Conservation (phyloP, 331 rosid genomes). For the Saraca asoca region DNA sequence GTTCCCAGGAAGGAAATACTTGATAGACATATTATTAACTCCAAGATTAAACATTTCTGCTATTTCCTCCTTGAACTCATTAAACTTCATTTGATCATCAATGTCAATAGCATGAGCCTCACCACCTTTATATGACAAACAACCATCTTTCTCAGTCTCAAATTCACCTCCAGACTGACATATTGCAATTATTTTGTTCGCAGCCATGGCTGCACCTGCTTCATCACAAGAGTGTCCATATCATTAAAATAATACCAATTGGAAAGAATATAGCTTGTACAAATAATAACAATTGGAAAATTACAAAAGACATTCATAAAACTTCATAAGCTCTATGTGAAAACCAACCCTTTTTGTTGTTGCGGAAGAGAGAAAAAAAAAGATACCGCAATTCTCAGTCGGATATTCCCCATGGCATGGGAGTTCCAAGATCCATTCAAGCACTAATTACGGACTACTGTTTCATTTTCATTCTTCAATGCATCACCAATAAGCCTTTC, state of each 20-base stretch:
- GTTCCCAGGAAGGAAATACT: slow-evolving; percentile 91
- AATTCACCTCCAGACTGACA: slow-evolving; percentile 93
- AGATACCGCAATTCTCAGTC: slow-evolving; percentile 1
- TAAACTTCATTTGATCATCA: slow-evolving; percentile 69
- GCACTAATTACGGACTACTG: not conserved
- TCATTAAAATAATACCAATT: not conserved
- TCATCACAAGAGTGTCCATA: slow-evolving; percentile 16
- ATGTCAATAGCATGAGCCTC: slow-evolving; percentile 91
- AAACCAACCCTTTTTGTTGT: not conserved
- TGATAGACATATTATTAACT: slow-evolving; percentile 52
- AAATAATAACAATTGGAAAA: not conserved
- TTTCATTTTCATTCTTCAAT: too few relatives aligned
- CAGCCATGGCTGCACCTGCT: slow-evolving; percentile 61
- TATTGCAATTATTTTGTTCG: slow-evolving; percentile 71
- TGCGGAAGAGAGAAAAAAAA: slow-evolving; percentile 3
- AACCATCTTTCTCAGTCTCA: slow-evolving; percentile 63
- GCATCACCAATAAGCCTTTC: too few relatives aligned
- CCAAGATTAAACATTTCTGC: slow-evolving; percentile 72
- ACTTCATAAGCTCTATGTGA: not conserved
- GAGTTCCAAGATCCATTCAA: slow-evolving; percentile 10
- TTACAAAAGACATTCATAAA: slow-evolving; percentile 9
- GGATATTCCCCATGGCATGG: not conserved
- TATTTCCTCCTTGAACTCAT: slow-evolving; percentile 71
- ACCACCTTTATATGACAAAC: slow-evolving; percentile 64
- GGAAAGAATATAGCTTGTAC: slow-evolving; percentile 6